These are phyloP conservation scores for Podila clonocystis DNA, from an alignment of 192 early-diverging fungal genomes.

Conservation along the genomic window DNA sequence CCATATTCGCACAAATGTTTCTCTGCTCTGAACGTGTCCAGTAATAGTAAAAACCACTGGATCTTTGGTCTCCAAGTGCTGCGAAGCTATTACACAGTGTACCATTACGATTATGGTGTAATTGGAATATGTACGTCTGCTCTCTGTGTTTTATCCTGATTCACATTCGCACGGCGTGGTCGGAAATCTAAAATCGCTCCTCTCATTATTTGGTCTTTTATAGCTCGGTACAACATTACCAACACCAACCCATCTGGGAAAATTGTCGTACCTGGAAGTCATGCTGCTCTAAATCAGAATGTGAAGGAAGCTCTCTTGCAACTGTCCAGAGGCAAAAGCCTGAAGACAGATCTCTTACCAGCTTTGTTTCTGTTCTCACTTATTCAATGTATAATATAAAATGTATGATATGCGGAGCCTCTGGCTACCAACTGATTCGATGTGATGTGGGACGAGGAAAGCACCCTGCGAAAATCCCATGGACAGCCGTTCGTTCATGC, in stretches of 20 bases:
- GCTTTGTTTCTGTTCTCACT: neutral
- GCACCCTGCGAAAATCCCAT: too few relatives aligned
- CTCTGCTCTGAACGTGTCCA: conserved; percentile 15
- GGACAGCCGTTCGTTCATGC: too few relatives aligned
- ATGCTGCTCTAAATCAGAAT: neutral
- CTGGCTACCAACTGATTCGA: neutral
- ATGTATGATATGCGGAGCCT: neutral
- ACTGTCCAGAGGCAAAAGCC: neutral
- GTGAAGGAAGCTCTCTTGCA: conserved; percentile 11
- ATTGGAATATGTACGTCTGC: conserved; percentile 26
- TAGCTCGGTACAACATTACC: conserved; percentile 33
- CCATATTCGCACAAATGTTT: conserved; percentile 16
- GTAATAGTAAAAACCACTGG: conserved; percentile 21
- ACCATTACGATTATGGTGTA: conserved; percentile 31
- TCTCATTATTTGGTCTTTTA: neutral
- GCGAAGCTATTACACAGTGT: conserved; percentile 25
- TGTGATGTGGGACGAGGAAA: too few relatives aligned
- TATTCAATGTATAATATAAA: neutral
- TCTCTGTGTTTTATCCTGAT: neutral
- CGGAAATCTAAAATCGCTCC: neutral
- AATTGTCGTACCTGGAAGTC: conserved; percentile 12
- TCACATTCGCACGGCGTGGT: neutral
- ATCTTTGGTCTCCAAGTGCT: conserved; percentile 30
- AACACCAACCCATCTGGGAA: conserved; percentile 14
- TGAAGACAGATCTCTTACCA: neutral